phyloP scores from a whole-genome alignment of 106 monocot genomes.

The Dendrobium officinale region DNA sequence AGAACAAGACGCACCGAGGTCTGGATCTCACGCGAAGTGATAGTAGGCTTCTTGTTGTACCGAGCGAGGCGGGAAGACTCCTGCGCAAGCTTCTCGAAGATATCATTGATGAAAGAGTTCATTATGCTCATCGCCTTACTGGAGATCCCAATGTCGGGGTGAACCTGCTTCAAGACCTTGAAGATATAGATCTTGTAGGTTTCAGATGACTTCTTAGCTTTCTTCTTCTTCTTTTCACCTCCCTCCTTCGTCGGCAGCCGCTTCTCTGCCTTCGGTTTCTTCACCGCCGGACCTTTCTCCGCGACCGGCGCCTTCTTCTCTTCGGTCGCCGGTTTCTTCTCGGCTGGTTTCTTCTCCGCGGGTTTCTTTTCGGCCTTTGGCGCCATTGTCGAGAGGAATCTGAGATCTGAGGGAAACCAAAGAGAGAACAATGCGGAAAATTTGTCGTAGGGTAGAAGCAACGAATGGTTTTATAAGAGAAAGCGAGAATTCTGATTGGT shows the following conservation, averaged over 20 bases:
- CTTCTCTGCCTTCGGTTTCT: slow-evolving; percentile 13
- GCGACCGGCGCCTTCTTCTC: slow-evolving; percentile 11
- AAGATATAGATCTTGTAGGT: slow-evolving; percentile 71
- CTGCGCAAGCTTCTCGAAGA: slow-evolving; percentile 32
- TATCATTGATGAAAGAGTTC: too few species aligned
- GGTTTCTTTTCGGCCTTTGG: slow-evolving; percentile 17
- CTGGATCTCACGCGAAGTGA: slow-evolving; percentile 77
- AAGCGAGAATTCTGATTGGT: not conserved
- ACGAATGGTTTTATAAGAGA: not conserved
- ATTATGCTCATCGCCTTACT: too few species aligned
- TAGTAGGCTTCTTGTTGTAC: slow-evolving; percentile 78
- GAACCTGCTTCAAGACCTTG: slow-evolving; percentile 97
- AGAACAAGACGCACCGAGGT: slow-evolving; percentile 70
- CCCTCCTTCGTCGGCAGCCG: slow-evolving; percentile 6
- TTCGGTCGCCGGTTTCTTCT: slow-evolving; percentile 27
- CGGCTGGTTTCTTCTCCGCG: slow-evolving; percentile 77
- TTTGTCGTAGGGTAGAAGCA: too few species aligned
- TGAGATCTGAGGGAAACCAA: too few species aligned
- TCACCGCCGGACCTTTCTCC: not conserved
- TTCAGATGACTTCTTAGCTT: slow-evolving; percentile 11
- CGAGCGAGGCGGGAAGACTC: slow-evolving; percentile 58
- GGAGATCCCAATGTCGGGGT: slow-evolving; percentile 22
- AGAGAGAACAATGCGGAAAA: not conserved
- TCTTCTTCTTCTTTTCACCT: slow-evolving; percentile 14
- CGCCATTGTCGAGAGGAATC: slow-evolving; percentile 30